Evolutionary conservation across 768 basidiomycete species (phyloP).

Genomic region (Grammothele lineata): DNA sequence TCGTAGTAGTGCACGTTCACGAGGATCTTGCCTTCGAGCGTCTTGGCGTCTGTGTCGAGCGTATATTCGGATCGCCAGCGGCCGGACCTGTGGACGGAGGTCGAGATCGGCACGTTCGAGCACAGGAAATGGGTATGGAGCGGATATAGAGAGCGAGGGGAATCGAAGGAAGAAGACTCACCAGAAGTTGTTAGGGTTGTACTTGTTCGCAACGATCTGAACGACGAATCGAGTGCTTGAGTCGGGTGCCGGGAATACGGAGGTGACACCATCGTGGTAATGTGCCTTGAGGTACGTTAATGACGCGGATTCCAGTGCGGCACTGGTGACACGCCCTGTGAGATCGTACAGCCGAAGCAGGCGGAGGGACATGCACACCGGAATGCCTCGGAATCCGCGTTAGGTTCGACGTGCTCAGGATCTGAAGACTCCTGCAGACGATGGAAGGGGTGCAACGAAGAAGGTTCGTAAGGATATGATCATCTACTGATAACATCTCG

Average conservation of each 20-base stretch:
- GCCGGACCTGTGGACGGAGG: slow-evolving; percentile 66
- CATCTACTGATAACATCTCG: not conserved
- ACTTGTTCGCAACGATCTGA: slow-evolving; percentile 93
- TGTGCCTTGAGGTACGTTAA: slow-evolving; percentile 74
- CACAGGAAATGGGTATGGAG: not conserved
- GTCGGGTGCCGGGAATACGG: slow-evolving; percentile 59
- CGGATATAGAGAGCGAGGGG: not conserved
- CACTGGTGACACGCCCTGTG: not conserved
- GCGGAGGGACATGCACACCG: too few relatives aligned
- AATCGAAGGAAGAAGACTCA: slow-evolving; percentile 27
- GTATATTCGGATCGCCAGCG: slow-evolving; percentile 89
- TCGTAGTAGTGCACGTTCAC: slow-evolving; percentile 97
- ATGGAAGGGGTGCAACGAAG: not conserved
- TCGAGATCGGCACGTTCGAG: not conserved
- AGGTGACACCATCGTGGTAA: slow-evolving; percentile 72
- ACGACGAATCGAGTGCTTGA: slow-evolving; percentile 51
- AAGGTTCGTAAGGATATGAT: not conserved
- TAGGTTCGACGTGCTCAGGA: slow-evolving; percentile 55
- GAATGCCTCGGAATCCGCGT: slow-evolving; percentile 66
- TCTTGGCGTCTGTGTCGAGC: slow-evolving; percentile 61
- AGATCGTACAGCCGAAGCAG: not conserved
- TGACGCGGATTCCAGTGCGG: slow-evolving; percentile 65
- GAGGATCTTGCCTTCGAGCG: slow-evolving; percentile 66
- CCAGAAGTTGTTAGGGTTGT: slow-evolving; percentile 94
- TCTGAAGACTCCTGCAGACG: slow-evolving; percentile 71